A percentile compares a stretch with the other conserved stretches of the same genome.
phyloP scores from a whole-genome alignment of 2,329 filamentous ascomycete genomes.

The Aspergillus phoenicis region DNA sequence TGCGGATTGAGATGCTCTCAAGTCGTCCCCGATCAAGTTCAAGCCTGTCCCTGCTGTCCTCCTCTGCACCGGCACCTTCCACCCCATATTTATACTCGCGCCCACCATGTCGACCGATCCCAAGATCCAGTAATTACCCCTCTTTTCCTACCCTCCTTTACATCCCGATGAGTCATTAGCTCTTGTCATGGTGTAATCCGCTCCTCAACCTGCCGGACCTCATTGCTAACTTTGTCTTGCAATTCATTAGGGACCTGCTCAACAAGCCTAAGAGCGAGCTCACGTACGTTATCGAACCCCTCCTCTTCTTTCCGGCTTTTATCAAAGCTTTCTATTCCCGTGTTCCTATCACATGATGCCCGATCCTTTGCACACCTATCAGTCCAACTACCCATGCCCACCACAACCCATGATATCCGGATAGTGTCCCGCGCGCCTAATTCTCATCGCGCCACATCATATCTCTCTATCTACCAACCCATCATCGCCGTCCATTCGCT shows the following conservation, averaged over 20 bases:
- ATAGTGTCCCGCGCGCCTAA: neutral
- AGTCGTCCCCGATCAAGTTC: neutral
- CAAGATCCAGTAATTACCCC: conserved; percentile 67
- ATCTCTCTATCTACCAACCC: conserved; percentile 18
- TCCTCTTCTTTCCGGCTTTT: conserved; percentile 13
- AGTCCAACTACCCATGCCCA: neutral
- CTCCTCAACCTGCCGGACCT: conserved; percentile 7
- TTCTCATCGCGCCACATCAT: conserved; percentile 6
- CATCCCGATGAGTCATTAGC: conserved; percentile 23
- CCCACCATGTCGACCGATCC: conserved; percentile 62
- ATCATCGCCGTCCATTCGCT: conserved; percentile 23
- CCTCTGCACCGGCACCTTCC: neutral
- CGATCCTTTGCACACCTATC: neutral
- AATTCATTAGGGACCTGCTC: conserved; percentile 71
- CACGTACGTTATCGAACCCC: conserved; percentile 65
- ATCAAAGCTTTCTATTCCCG: neutral
- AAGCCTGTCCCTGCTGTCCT: neutral
- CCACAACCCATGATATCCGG: neutral
- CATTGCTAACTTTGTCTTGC: conserved; percentile 34
- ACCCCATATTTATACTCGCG: conserved; percentile 18
- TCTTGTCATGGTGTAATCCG: conserved; percentile 14
- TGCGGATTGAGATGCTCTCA: neutral
- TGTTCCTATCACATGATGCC: conserved; percentile 10
- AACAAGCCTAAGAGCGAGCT: conserved; percentile 87
- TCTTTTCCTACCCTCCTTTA: conserved; percentile 17